Conservation (phyloP, 116 monocot species). For the Thalassia testudinum region DNA sequence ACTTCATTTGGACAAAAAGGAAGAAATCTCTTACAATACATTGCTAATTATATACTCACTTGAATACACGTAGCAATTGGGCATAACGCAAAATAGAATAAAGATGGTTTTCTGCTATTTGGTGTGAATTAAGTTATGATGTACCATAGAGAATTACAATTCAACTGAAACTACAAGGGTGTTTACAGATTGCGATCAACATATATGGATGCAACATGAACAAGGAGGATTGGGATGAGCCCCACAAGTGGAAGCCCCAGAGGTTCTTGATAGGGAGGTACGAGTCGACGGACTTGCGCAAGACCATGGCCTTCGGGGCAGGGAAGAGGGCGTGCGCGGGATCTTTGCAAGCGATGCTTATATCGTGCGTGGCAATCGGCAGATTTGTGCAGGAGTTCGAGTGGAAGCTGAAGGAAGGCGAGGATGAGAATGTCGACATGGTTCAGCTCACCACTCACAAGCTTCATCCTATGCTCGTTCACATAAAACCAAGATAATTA, state of each 20-base stretch:
- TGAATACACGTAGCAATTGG: too few species aligned
- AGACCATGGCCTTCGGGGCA: conserved; percentile 74
- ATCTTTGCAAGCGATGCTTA: conserved; percentile 52
- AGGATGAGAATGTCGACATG: conserved; percentile 45
- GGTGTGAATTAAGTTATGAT: too few species aligned
- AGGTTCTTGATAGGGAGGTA: conserved; percentile 36
- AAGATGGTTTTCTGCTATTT: too few species aligned
- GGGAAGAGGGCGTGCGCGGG: conserved; percentile 78
- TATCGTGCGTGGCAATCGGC: conserved; percentile 45
- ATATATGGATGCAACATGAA: conserved; percentile 74
- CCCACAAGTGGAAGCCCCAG: conserved; percentile 62
- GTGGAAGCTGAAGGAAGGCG: conserved; percentile 70
- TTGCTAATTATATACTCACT: too few species aligned
- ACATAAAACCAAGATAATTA: conserved; percentile 40
- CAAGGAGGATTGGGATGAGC: conserved; percentile 52
- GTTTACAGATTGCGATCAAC: conserved; percentile 51
- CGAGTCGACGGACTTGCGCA: conserved; percentile 35
- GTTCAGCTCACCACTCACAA: conserved; percentile 63
- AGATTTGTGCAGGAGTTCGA: conserved; percentile 56
- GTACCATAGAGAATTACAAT: too few species aligned
- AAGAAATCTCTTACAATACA: too few species aligned
- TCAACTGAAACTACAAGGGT: background rate
- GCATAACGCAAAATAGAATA: too few species aligned
- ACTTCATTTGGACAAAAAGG: too few species aligned
- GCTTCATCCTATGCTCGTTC: conserved; percentile 57